phyloP scores from a whole-genome alignment of 2,329 filamentous ascomycete genomes.

The Lomentospora prolificans region DNA sequence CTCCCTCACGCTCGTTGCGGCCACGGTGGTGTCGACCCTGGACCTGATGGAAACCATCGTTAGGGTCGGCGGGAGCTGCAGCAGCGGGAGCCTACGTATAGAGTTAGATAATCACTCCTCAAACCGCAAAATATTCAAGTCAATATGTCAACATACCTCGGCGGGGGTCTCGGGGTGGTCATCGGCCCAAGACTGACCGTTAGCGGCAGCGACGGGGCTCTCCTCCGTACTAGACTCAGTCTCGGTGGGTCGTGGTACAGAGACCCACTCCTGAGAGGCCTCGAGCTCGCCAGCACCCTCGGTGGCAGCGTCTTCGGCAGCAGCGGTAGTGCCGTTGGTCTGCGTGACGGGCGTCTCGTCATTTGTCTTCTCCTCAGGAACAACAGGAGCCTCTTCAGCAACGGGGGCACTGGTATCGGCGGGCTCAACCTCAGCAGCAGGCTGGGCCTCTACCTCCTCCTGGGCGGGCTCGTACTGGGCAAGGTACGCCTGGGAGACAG shows the following conservation, averaged over 20 bases:
- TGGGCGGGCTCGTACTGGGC: conserved; percentile 24
- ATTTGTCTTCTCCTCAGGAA: conserved; percentile 21
- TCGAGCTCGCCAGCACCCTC: conserved; percentile 35
- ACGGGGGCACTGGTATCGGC: conserved; percentile 5
- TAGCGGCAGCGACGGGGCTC: conserved; percentile 44
- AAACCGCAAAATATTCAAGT: not conserved
- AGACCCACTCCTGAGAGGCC: conserved; percentile 61
- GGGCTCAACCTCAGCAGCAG: conserved; percentile 6
- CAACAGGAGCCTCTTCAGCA: conserved; percentile 9
- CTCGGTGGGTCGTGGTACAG: conserved; percentile 50
- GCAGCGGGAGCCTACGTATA: conserved; percentile 22
- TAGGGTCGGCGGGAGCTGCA: conserved; percentile 28
- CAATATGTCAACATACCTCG: conserved; percentile 28
- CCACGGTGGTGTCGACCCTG: conserved; percentile 42
- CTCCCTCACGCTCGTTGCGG: conserved; percentile 42
- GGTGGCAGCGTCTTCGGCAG: conserved; percentile 45
- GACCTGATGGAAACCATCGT: conserved; percentile 67
- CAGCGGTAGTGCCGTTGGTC: conserved; percentile 37
- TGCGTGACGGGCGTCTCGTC: conserved; percentile 23
- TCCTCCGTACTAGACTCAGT: conserved; percentile 52
- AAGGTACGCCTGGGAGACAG: conserved; percentile 42
- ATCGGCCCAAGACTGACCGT: conserved; percentile 70
- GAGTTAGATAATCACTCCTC: conserved; percentile 9
- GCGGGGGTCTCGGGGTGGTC: conserved; percentile 52
- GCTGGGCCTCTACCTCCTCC: conserved; percentile 15